phyloP scores from a whole-genome alignment of 148 eudicot genomes.

The Tetragonia tetragonoides region DNA sequence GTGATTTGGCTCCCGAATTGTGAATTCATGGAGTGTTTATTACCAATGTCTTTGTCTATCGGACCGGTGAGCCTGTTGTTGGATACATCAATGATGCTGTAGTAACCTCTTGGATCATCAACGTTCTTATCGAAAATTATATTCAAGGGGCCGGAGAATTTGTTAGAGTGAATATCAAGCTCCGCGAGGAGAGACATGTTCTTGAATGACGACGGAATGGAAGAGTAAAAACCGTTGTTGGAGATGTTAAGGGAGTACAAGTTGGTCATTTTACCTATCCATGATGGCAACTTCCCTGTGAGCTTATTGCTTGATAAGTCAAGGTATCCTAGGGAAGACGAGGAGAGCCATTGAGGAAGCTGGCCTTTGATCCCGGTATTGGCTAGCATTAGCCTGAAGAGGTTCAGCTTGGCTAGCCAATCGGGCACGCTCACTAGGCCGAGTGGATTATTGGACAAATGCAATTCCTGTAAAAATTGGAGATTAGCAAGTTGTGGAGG shows the following conservation, averaged over 20 bases:
- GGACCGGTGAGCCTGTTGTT: slow-evolving; percentile 57
- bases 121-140: slow-evolving; percentile 34
- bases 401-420: slow-evolving; percentile 39
- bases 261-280: slow-evolving; percentile 78
- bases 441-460: slow-evolving; percentile 67
- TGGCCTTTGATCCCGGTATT: slow-evolving; percentile 58
- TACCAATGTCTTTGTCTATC: slow-evolving; percentile 41
- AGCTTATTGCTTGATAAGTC: slow-evolving; percentile 64
- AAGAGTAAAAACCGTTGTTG: slow-evolving; percentile 47
- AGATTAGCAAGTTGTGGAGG: slow-evolving; percentile 51
- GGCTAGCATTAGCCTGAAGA: slow-evolving; percentile 46
- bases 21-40: slow-evolving; percentile 29
- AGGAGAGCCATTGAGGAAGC: slow-evolving; percentile 54
- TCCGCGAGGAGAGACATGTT: slow-evolving; percentile 41
- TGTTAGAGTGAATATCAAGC: slow-evolving; percentile 75
- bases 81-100: slow-evolving; percentile 61
- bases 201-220: slow-evolving; percentile 49
- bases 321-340: slow-evolving; percentile 42
- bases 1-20: slow-evolving; percentile 13
- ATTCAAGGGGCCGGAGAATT: slow-evolving; percentile 46
- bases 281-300: slow-evolving; percentile 62
- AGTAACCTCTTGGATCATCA: slow-evolving; percentile 46
- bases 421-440: slow-evolving; percentile 41
- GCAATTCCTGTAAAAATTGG: slow-evolving; percentile 41
- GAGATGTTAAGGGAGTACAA: slow-evolving; percentile 61